Evolutionary conservation across 225 moss, liverwort and hornwort species (phyloP).

Genomic region (Rhytidiadelphus loreus): DNA sequence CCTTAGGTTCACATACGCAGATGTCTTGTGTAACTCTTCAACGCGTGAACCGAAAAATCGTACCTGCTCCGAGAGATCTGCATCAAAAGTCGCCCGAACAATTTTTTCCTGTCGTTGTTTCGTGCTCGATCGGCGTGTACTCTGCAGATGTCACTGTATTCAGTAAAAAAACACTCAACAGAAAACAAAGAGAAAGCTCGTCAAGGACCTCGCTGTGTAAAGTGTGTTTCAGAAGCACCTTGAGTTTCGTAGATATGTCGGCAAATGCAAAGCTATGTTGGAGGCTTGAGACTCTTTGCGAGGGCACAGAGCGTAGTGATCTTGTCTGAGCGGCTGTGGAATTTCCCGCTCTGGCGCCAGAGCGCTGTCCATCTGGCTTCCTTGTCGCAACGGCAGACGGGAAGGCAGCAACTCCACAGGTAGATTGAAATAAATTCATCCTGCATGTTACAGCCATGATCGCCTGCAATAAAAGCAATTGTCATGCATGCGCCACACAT

Average conservation of each 20-base stretch:
- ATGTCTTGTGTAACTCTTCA: neutral
- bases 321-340: neutral
- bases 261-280: conserved; percentile 13
- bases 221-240: neutral
- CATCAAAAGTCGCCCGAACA: conserved; percentile 32
- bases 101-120: neutral
- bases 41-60: neutral
- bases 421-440: conserved; percentile 2
- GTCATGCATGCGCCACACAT: neutral
- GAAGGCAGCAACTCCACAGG: conserved; percentile 21
- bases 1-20: neutral
- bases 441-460: conserved; percentile 28
- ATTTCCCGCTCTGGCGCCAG: neutral
- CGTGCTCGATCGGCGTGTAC: neutral
- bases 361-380: conserved; percentile 1
- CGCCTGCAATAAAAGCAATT: neutral
- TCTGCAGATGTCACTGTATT: neutral
- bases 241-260: neutral
- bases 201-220: neutral
- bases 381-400: conserved; percentile 10
- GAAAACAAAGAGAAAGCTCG: neutral
- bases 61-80: conserved; percentile 57
- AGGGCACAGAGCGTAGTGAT: neutral
- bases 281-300: neutral
- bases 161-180: neutral